A percentile compares a stretch with the other conserved stretches of the same genome.
These are phyloP conservation scores for Suhomyces wounanorum DNA, from an alignment of 1,139 yeast species.

Conservation along the genomic window DNA sequence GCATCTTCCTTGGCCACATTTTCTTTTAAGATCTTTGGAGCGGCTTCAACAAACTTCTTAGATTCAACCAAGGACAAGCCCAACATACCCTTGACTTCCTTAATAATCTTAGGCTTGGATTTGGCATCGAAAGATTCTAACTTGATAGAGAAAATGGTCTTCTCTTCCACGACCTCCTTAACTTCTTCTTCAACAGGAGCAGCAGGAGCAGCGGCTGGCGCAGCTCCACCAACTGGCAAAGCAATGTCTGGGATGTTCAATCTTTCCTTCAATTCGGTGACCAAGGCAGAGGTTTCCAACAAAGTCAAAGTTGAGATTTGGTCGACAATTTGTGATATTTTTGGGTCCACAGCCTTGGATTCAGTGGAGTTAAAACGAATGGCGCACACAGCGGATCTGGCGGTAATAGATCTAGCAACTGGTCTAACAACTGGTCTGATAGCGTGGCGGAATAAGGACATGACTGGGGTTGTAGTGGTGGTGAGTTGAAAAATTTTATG, in stretches of 20 bases:
- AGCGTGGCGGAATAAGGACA: conserved; percentile 42
- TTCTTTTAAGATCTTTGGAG: conserved; percentile 91
- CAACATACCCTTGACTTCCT: conserved; percentile 89
- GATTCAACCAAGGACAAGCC: conserved; percentile 95
- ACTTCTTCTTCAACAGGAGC: conserved; percentile 77
- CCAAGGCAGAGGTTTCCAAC: conserved; percentile 84
- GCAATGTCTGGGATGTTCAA: conserved; percentile 93
- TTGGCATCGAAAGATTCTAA: conserved; percentile 93
- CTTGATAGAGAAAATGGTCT: conserved; percentile 89
- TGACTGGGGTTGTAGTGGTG: conserved; percentile 9
- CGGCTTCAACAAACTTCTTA: conserved; percentile 95
- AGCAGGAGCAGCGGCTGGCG: conserved; percentile 68
- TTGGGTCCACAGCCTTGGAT: conserved; percentile 69
- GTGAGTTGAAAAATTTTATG: conserved; percentile 22
- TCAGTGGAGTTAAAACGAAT: conserved; percentile 58
- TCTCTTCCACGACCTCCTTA: conserved; percentile 83
- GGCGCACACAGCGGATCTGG: conserved; percentile 27
- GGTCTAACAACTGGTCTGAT: conserved; percentile 41
- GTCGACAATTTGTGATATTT: conserved; percentile 84
- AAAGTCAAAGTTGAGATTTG: conserved; percentile 86
- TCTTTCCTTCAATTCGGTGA: conserved; percentile 78
- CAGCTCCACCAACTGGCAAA: conserved; percentile 70
- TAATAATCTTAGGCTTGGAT: conserved; percentile 95
- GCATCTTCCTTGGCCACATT: conserved; percentile 88
- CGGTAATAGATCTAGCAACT: conserved; percentile 28